These are phyloP conservation scores for Podaxis pistillaris DNA, from an alignment of 768 basidiomycete species.

Conservation along the genomic window DNA sequence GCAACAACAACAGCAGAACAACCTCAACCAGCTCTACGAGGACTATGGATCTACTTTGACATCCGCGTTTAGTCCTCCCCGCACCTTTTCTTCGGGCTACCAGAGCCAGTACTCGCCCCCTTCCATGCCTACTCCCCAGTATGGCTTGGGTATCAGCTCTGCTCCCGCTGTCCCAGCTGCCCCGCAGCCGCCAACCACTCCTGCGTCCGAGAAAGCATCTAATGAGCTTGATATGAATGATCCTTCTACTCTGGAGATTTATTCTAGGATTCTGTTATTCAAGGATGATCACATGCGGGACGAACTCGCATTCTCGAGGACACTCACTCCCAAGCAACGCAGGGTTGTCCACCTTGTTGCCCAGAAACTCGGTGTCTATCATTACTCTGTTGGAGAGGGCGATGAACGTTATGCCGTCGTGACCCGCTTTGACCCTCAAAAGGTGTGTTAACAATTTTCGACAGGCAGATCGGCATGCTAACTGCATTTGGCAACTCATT, in stretches of 20 bases:
- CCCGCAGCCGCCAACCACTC: constrained; percentile 55
- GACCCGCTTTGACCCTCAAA: constrained; percentile 82
- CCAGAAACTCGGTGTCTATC: constrained; percentile 93
- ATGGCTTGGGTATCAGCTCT: constrained; percentile 42
- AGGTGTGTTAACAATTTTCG: constrained; percentile 46
- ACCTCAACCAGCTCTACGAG: constrained; percentile 57
- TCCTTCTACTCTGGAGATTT: constrained; percentile 93
- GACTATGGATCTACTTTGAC: constrained; percentile 68
- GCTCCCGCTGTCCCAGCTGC: constrained; percentile 53
- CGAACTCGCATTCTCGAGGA: constrained; percentile 94
- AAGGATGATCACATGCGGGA: constrained; percentile 98
- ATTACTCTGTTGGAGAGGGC: constrained; percentile 90
- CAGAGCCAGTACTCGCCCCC: constrained; percentile 71
- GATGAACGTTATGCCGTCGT: constrained; percentile 95
- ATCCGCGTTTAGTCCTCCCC: constrained; percentile 65
- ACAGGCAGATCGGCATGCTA: constrained; percentile 1
- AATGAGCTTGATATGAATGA: constrained; percentile 95
- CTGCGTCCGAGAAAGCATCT: constrained; percentile 60
- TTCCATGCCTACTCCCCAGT: constrained; percentile 44
- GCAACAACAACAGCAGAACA: constrained; percentile 47
- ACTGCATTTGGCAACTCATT: constrained; percentile 12
- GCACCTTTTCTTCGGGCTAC: constrained; percentile 70
- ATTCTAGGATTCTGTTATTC: constrained; percentile 94
- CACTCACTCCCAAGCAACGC: constrained; percentile 80
- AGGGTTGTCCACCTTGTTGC: constrained; percentile 95